These are phyloP conservation scores for Scedosporium dehoogii DNA, from an alignment of 2,329 filamentous ascomycete species.

Conservation along the genomic window DNA sequence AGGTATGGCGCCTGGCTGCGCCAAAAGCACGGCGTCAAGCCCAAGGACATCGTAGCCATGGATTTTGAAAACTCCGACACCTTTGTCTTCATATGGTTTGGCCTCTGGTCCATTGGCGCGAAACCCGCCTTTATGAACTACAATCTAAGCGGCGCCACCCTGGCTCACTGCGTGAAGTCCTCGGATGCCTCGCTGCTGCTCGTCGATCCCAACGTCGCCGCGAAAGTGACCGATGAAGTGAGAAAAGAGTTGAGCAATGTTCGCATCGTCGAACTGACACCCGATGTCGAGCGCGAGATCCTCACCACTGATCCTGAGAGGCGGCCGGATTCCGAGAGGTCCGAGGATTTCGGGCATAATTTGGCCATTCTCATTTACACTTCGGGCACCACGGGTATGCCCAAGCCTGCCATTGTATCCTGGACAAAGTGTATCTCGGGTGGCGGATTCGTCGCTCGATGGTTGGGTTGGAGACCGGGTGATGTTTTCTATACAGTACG, in stretches of 20 bases:
- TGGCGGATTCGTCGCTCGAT: constrained; percentile 39
- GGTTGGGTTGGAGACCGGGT: constrained; percentile 45
- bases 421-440: constrained; percentile 55
- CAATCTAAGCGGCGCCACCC: constrained; percentile 51
- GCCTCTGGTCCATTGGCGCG: constrained; percentile 53
- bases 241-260: constrained; percentile 41
- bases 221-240: constrained; percentile 48
- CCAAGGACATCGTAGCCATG: constrained; percentile 52
- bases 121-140: constrained; percentile 64
- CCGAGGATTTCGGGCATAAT: constrained; percentile 37
- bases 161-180: constrained; percentile 56
- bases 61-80: constrained; percentile 60
- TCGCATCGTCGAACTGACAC: constrained; percentile 52
- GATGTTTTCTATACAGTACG: constrained; percentile 69
- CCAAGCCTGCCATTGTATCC: constrained; percentile 69
- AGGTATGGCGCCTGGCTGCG: constrained; percentile 70
- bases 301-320: constrained; percentile 40
- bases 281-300: constrained; percentile 46
- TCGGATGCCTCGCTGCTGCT: constrained; percentile 53
- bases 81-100: constrained; percentile 57
- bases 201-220: constrained; percentile 52
- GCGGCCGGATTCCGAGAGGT: constrained; percentile 46
- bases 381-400: constrained; percentile 74
- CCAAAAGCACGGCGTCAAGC: constrained; percentile 45
- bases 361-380: constrained; percentile 75